Evolutionary conservation across 768 basidiomycete genomes (phyloP), one percentile per base, ranked within the genome.

Genomic region (Nevesoporus exiguus): DNA sequence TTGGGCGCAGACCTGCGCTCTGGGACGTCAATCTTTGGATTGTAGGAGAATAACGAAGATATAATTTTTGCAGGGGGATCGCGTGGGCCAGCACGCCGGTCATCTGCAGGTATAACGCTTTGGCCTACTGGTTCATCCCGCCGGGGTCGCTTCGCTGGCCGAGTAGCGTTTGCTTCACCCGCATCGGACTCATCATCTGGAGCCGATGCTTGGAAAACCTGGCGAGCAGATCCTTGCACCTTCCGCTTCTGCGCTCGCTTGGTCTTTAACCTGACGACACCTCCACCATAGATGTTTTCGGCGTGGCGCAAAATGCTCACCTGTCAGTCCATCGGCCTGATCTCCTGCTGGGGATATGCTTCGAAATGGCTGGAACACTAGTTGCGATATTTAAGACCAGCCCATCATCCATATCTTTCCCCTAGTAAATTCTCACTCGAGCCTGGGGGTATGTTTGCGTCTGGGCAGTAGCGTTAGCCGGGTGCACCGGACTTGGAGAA

Each of bases 11-110:
- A 36, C 8, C 61, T 52, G 43, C 61, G 61, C 22, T 62, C 66
- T 15, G 79, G 79, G 0, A 61, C 58, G n/a, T 82, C 78, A 22
- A 88, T 67, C 66, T 81, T 82, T 2, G 90, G 90, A 60, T 93
- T 93, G 57, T 81, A 89, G 3, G 90, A 83, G 74, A 96, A 96
- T 8, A 96, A 77, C 9, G 93, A 94, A 0, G 94, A 97, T 57
- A 96, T 91, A 55, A 94, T 73, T 60, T 89, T 87, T 2, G 78
- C 76, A 1, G 65, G 64, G 13, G 54, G 74, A 65, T 71, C 56
- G 61, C 64, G 31, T 59, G 63, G 34, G 55, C 63, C 44, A 63
- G 63, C 29, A 57, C 46, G 49, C 58, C 61, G 54, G 52, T 57
- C 37, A 57, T 58, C 27, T 53, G 55, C 41, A 14, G 47, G 30